Evolutionary conservation across 805 yeast species (phyloP).

Genomic region (Wickerhamiella domercqiae): DNA sequence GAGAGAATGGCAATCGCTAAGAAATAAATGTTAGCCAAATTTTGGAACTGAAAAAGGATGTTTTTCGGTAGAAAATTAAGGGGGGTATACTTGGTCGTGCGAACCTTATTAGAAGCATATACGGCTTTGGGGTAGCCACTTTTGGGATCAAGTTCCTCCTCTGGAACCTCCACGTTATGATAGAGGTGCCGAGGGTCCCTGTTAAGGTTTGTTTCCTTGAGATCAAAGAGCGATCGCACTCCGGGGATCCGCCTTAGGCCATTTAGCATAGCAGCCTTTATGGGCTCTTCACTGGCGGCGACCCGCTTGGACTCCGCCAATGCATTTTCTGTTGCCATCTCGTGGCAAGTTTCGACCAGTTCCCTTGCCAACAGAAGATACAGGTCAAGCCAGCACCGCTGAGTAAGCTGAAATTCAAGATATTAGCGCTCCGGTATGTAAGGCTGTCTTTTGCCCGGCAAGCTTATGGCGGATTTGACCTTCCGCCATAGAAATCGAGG

Average conservation of each 20-base stretch:
- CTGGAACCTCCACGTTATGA: constrained; percentile 37
- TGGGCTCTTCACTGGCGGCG: constrained; percentile 2
- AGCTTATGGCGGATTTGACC: too few species aligned
- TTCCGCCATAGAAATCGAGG: too few species aligned
- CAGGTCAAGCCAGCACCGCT: too few species aligned
- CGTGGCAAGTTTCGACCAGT: too few species aligned
- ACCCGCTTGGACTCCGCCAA: constrained; percentile 12
- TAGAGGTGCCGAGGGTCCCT: constrained; percentile 27
- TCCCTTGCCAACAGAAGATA: too few species aligned
- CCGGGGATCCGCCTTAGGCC: constrained; percentile 22
- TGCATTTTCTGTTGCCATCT: constrained; percentile 12
- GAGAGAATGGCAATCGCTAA: constrained; percentile 65
- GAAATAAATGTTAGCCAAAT: constrained; percentile 84
- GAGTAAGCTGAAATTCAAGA: too few species aligned
- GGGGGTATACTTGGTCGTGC: constrained; percentile 93
- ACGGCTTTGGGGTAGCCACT: constrained; percentile 41
- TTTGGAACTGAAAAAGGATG: constrained; percentile 60
- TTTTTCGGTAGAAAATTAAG: constrained; percentile 78
- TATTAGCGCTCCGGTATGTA: too few species aligned
- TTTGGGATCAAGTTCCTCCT: constrained; percentile 35
- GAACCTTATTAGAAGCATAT: constrained; percentile 81
- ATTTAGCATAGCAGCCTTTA: constrained; percentile 2
- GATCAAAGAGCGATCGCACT: constrained; percentile 11
- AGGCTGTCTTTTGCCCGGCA: too few species aligned
- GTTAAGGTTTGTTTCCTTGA: constrained; percentile 10